These are phyloP conservation scores for Candida lessepsii DNA, from an alignment of 805 yeast genomes.

Conservation along the genomic window DNA sequence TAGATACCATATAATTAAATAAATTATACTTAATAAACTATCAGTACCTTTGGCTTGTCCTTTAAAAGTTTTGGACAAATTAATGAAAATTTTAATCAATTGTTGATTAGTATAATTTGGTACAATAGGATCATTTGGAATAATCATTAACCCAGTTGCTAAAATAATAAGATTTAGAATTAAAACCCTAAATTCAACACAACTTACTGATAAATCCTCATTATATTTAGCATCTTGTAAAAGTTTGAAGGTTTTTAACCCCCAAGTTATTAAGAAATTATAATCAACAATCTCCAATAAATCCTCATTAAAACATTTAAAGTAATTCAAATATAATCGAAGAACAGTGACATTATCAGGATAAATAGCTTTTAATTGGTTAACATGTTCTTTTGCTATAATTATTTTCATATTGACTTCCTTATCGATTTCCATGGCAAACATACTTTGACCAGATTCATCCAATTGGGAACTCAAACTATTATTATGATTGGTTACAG, in stretches of 20 bases:
- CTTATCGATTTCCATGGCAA: not conserved
- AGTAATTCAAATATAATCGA: conserved; percentile 10
- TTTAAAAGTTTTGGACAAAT: conserved; percentile 19
- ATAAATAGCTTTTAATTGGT: conserved; percentile 9
- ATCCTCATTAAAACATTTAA: conserved; percentile 15
- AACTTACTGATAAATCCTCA: conserved; percentile 5
- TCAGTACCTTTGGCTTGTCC: conserved; percentile 18
- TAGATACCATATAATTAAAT: conserved; percentile 27
- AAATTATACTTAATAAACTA: conserved; percentile 23
- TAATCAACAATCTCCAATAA: conserved; percentile 14
- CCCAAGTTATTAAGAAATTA: conserved; percentile 2
- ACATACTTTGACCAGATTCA: conserved; percentile 2
- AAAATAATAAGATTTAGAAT: conserved; percentile 20
- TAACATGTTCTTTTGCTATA: conserved; percentile 9
- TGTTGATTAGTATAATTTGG: conserved; percentile 12
- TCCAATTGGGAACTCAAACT: conserved; percentile 1
- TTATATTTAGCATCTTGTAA: conserved; percentile 6
- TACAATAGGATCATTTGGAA: conserved; percentile 2
- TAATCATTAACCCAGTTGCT: conserved; percentile 20
- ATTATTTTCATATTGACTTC: not conserved
- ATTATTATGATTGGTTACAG: not conserved
- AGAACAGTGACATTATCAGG: conserved; percentile 6
- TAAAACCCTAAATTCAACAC: conserved; percentile 18
- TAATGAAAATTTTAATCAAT: conserved; percentile 17
- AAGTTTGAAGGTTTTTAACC: conserved; percentile 2